These are phyloP conservation scores for Leccinum fibrillosum DNA, from an alignment of 768 basidiomycete species.

Conservation along the genomic window DNA sequence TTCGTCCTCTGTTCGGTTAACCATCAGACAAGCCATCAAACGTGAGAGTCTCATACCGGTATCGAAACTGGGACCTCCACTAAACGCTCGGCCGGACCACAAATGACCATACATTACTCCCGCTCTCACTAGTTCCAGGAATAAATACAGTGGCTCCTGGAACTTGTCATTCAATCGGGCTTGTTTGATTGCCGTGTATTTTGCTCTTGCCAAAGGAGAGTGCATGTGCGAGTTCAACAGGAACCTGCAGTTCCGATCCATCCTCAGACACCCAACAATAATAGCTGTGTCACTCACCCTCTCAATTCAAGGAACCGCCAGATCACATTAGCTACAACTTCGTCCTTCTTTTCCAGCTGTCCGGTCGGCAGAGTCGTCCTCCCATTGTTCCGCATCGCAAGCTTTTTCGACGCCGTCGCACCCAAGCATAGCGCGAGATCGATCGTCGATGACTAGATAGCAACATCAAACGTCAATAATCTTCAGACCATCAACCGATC, in stretches of 20 bases:
- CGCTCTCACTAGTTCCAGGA: slow-evolving; percentile 93
- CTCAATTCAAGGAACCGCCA: slow-evolving; percentile 97
- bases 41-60: slow-evolving; percentile 57
- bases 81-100: slow-evolving; percentile 85
- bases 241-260: slow-evolving; percentile 54
- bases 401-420: slow-evolving; percentile 77
- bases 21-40: slow-evolving; percentile 21
- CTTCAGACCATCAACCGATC: slow-evolving; percentile 14
- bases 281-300: slow-evolving; percentile 51
- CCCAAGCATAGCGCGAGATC: slow-evolving; percentile 94
- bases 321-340: slow-evolving; percentile 95
- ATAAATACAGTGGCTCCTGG: slow-evolving; percentile 93
- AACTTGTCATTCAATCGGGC: slow-evolving; percentile 95
- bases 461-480: slow-evolving; percentile 23
- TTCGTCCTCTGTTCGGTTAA: slow-evolving; percentile 68
- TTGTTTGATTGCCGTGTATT: slow-evolving; percentile 75
- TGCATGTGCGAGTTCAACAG: slow-evolving; percentile 85
- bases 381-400: slow-evolving; percentile 75
- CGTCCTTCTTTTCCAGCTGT: slow-evolving; percentile 94
- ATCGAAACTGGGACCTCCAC: slow-evolving; percentile 94
- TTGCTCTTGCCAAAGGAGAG: slow-evolving; percentile 86
- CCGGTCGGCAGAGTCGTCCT: slow-evolving; percentile 42
- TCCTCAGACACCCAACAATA: slow-evolving; percentile 5
- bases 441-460: slow-evolving; percentile 85
- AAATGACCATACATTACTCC: slow-evolving; percentile 94